phyloP scores from a whole-genome alignment of 148 eudicot species.

The Chenopodium formosanum region DNA sequence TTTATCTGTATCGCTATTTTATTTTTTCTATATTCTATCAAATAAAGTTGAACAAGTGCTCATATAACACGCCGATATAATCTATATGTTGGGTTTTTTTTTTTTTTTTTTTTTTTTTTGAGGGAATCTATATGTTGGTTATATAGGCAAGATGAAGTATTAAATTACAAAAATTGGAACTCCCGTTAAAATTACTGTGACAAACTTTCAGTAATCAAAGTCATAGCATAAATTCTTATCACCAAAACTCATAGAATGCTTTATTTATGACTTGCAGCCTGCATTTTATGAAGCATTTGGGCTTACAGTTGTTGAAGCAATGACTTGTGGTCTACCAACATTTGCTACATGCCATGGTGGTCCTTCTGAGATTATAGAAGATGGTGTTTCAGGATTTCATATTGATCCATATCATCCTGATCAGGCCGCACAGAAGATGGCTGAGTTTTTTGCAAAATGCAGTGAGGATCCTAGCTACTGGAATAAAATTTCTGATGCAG shows the following conservation, averaged over 20 bases:
- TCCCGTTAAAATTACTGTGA: no score
- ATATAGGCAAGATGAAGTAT: neutral
- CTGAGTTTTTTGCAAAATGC: slow-evolving; percentile 57
- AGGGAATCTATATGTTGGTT: no score
- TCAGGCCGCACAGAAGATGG: slow-evolving; percentile 54
- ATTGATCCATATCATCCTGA: slow-evolving; percentile 96
- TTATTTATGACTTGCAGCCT: slow-evolving; percentile 49
- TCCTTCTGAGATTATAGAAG: slow-evolving; percentile 87
- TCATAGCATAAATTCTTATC: neutral
- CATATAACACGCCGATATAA: neutral
- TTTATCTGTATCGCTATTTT: neutral
- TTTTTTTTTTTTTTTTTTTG: no score
- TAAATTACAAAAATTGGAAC: no score
- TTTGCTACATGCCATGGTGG: slow-evolving; percentile 99
- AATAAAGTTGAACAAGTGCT: neutral
- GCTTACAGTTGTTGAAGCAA: slow-evolving; percentile 96
- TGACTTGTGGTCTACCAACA: slow-evolving; percentile 95
- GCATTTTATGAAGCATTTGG: slow-evolving; percentile 98
- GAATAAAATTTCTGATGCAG: slow-evolving; percentile 59
- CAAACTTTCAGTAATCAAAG: neutral
- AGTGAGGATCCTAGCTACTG: slow-evolving; percentile 61
- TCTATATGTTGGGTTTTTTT: no score
- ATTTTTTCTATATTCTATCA: neutral
- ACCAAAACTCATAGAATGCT: neutral
- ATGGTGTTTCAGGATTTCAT: slow-evolving; percentile 86